Percentiles rank a stretch among this genome's conserved stretches.
Conservation (phyloP, 1,139 yeast genomes). For the Sugiyamaella sp. region DNA sequence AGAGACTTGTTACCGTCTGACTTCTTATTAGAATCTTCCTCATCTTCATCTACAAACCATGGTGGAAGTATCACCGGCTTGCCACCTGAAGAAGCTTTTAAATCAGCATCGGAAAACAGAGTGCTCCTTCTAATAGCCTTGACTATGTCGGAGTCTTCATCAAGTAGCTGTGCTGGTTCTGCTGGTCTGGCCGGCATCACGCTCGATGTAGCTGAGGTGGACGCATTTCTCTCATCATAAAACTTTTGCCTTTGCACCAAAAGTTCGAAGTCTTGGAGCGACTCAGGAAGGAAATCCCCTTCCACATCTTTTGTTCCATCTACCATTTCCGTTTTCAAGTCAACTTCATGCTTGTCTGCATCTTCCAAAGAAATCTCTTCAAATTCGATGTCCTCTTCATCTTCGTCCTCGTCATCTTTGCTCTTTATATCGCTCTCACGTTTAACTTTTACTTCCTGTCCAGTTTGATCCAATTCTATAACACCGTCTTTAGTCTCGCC, state of each 20-base stretch:
- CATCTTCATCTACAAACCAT: slow-evolving; percentile 27
- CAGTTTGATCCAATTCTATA: slow-evolving; percentile 31
- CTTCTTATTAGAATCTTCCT: slow-evolving; percentile 28
- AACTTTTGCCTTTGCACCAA: slow-evolving; percentile 34
- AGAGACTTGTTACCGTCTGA: slow-evolving; percentile 4
- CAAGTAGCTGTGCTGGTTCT: background rate
- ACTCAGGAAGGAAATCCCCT: slow-evolving; percentile 30
- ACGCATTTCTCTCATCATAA: slow-evolving; percentile 29
- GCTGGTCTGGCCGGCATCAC: background rate
- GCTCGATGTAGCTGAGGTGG: too few relatives aligned
- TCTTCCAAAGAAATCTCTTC: slow-evolving; percentile 55
- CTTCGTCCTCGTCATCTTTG: slow-evolving; percentile 11
- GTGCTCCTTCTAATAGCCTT: slow-evolving; percentile 10
- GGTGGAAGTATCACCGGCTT: slow-evolving; percentile 18
- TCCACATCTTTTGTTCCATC: background rate
- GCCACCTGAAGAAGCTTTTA: background rate
- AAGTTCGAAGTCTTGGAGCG: slow-evolving; percentile 35
- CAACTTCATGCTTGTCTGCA: background rate
- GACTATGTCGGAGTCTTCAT: slow-evolving; percentile 4
- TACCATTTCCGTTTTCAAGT: background rate
- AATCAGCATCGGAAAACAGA: background rate
- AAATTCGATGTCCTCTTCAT: slow-evolving; percentile 54
- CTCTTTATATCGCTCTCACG: slow-evolving; percentile 22
- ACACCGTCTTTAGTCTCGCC: slow-evolving; percentile 44
- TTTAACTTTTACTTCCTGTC: slow-evolving; percentile 31